Conservation (phyloP, 768 basidiomycete species). For the Lepiota brunneoincarnata region DNA sequence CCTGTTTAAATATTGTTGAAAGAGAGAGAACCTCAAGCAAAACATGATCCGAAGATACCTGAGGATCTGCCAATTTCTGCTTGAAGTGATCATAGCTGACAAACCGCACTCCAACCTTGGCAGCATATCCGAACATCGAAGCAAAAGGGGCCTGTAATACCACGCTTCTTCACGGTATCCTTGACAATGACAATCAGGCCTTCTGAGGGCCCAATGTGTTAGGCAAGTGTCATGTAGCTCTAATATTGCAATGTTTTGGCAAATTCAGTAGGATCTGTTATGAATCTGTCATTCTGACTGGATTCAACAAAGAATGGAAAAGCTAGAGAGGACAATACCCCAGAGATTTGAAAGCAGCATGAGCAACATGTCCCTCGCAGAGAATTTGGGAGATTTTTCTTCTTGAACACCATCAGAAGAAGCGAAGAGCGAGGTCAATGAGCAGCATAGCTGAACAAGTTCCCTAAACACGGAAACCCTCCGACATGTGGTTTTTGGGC, state of each 20-base stretch:
- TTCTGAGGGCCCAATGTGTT: slow-evolving; percentile 26
- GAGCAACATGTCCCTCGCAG: too few relatives aligned
- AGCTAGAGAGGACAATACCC: slow-evolving; percentile 28
- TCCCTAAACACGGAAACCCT: too few relatives aligned
- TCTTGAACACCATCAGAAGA: slow-evolving; percentile 38
- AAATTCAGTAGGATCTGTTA: slow-evolving; percentile 89
- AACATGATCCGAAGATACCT: slow-evolving; percentile 48
- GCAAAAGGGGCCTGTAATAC: slow-evolving; percentile 86
- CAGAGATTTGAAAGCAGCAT: slow-evolving; percentile 82
- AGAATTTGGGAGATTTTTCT: too few relatives aligned
- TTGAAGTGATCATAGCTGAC: too few relatives aligned
- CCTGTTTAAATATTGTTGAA: slow-evolving; percentile 45
- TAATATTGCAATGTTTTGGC: slow-evolving; percentile 73
- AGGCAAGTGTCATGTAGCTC: neutral
- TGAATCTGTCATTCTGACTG: too few relatives aligned
- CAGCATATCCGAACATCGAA: too few relatives aligned
- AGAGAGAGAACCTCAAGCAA: neutral
- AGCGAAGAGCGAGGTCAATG: too few relatives aligned
- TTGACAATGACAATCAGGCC: slow-evolving; percentile 71
- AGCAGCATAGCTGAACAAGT: too few relatives aligned
- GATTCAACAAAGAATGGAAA: slow-evolving; percentile 25
- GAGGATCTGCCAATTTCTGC: slow-evolving; percentile 69
- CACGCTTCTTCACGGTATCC: slow-evolving; percentile 71
- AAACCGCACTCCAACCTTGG: too few relatives aligned
- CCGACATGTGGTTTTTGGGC: too few relatives aligned